These are phyloP conservation scores for Plasmodium billcollinsi DNA, from an alignment of 169 alveolate genomes.

Conservation along the genomic window DNA sequence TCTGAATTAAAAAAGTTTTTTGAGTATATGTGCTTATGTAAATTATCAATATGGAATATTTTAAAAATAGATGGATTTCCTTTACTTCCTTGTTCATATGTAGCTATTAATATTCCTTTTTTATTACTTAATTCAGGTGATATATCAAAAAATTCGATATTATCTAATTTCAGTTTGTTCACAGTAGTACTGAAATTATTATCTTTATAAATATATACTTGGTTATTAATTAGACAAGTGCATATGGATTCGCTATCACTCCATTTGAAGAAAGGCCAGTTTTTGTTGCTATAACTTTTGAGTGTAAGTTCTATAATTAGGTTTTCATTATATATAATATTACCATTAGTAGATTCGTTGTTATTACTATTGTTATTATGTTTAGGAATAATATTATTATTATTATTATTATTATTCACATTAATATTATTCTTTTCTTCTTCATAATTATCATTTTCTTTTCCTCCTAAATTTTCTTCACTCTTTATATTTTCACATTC, in stretches of 20 bases:
- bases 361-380: neutral
- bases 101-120: slow-evolving; percentile 24
- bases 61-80: slow-evolving; percentile 65
- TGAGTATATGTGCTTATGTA: slow-evolving; percentile 24
- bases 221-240: slow-evolving; percentile 13
- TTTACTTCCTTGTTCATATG: slow-evolving; percentile 55
- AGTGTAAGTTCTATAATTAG: slow-evolving; percentile 21
- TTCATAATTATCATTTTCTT: neutral
- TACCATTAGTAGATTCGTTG: neutral
- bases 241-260: slow-evolving; percentile 48
- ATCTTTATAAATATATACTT: slow-evolving; percentile 31
- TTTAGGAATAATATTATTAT: neutral
- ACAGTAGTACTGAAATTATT: neutral
- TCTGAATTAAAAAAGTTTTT: slow-evolving; percentile 80
- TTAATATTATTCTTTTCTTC: neutral
- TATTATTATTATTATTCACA: neutral
- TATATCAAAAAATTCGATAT: slow-evolving; percentile 53
- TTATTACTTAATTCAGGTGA: slow-evolving; percentile 65
- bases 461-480: neutral
- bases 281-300: slow-evolving; percentile 36
- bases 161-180: slow-evolving; percentile 15
- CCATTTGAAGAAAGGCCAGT: slow-evolving; percentile 75
- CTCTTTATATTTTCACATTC: neutral
- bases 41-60: slow-evolving; percentile 24
- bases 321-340: slow-evolving; percentile 9